A percentile compares a stretch with the other conserved stretches of the same genome.
Evolutionary conservation across 148 eudicot genomes (phyloP).

Genomic region (Silene conica): DNA sequence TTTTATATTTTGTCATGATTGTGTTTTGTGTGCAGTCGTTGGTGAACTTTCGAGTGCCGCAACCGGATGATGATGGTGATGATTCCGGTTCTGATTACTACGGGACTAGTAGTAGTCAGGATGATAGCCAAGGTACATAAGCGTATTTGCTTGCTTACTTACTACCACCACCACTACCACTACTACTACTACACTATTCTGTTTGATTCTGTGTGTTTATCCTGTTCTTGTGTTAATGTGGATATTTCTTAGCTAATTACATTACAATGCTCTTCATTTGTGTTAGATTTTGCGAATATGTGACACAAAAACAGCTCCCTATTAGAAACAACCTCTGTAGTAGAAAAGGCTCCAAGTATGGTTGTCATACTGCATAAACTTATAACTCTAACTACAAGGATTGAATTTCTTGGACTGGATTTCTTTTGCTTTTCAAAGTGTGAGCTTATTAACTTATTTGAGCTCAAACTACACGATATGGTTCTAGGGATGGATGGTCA

Average conservation of each 20-base stretch:
- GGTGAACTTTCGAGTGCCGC: constrained; percentile 86
- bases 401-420: not conserved
- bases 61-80: constrained; percentile 50
- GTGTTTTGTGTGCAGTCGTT: constrained; percentile 52
- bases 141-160: constrained; percentile 3
- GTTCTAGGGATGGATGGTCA: not conserved
- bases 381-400: not conserved
- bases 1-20: not conserved
- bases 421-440: not conserved
- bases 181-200: not conserved
- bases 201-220: not conserved
- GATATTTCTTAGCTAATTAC: not conserved
- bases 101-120: constrained; percentile 77
- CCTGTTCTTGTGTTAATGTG: not conserved
- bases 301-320: not conserved
- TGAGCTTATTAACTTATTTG: not conserved
- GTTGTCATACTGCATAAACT: too few species aligned
- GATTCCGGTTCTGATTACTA: constrained; percentile 49
- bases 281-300: not conserved
- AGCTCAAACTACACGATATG: not conserved
- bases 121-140: constrained; percentile 88
- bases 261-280: not conserved
- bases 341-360: too few species aligned
- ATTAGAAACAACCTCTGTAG: not conserved
- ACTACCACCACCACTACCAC: not conserved